phyloP scores from a whole-genome alignment of 225 moss, liverwort and hornwort genomes.

The Climacium dendroides region DNA sequence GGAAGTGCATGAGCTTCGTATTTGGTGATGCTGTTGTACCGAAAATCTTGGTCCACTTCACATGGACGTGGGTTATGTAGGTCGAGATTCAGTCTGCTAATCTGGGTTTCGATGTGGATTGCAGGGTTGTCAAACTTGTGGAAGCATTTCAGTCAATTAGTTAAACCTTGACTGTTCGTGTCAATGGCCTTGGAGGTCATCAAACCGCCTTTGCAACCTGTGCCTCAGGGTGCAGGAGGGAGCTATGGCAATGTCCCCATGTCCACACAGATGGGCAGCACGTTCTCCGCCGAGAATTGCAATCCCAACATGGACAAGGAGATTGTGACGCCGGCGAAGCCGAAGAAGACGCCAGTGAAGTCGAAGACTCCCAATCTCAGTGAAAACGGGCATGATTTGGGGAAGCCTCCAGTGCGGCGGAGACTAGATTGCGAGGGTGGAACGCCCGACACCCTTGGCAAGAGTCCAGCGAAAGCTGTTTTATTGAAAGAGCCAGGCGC shows the following conservation, averaged over 20 bases:
- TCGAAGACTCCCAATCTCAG: not conserved
- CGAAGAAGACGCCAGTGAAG: conserved; percentile 19
- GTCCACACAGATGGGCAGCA: not conserved
- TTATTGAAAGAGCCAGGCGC: not conserved
- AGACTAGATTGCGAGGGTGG: not conserved
- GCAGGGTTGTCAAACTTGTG: not conserved
- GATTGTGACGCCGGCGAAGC: not conserved
- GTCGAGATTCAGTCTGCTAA: not conserved
- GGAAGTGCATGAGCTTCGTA: not conserved
- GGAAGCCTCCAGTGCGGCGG: conserved; percentile 12
- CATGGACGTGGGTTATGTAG: not conserved
- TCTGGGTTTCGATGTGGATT: not conserved
- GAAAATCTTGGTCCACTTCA: not conserved
- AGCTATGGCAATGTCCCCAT: not conserved
- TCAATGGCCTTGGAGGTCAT: conserved; percentile 29
- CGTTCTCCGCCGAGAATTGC: conserved; percentile 20
- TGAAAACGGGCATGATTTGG: not conserved
- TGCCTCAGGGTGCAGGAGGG: not conserved
- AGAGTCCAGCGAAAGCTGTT: conserved; percentile 12
- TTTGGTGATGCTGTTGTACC: not conserved
- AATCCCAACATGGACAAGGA: conserved; percentile 34
- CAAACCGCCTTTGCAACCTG: conserved; percentile 25
- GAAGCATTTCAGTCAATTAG: not conserved
- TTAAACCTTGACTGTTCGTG: not conserved
- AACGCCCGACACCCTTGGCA: not conserved